phyloP scores from a whole-genome alignment of 768 basidiomycete genomes.

The Hysterangium stoloniferum region DNA sequence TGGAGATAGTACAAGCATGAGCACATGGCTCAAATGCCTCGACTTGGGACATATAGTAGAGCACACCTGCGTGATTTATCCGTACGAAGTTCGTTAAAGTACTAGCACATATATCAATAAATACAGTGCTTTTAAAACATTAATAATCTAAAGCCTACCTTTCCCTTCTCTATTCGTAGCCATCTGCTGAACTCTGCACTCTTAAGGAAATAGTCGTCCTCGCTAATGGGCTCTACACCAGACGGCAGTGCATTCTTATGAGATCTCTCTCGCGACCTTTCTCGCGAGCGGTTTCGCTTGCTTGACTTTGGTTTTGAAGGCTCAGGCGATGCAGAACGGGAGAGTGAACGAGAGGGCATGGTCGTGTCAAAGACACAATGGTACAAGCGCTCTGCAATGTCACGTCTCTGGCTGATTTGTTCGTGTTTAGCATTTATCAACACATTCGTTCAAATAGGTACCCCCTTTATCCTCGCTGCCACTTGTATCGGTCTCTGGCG shows the following conservation, averaged over 20 bases:
- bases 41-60: constrained; percentile 3
- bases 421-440: no score
- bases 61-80: constrained; percentile 71
- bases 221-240: constrained; percentile 55
- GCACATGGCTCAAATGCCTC: constrained; percentile 22
- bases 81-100: constrained; percentile 79
- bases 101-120: constrained; percentile 35
- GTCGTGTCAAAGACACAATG: no score
- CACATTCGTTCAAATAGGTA: no score
- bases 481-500: no score
- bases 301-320: neutral
- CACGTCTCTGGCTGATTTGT: no score
- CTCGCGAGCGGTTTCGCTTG: neutral
- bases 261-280: neutral
- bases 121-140: neutral
- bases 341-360: constrained; percentile 12
- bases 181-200: constrained; percentile 81
- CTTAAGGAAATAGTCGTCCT: constrained; percentile 86
- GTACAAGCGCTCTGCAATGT: no score
- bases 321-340: constrained; percentile 6
- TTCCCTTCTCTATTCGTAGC: constrained; percentile 67
- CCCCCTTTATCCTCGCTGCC: no score
- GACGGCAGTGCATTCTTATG: constrained; percentile 37
- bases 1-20: constrained; percentile 22
- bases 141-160: constrained; percentile 29